A percentile compares a stretch with the other conserved stretches of the same genome.
phyloP scores from a whole-genome alignment of 2,329 filamentous ascomycete genomes.

The Colletotrichum neosansevieriae region DNA sequence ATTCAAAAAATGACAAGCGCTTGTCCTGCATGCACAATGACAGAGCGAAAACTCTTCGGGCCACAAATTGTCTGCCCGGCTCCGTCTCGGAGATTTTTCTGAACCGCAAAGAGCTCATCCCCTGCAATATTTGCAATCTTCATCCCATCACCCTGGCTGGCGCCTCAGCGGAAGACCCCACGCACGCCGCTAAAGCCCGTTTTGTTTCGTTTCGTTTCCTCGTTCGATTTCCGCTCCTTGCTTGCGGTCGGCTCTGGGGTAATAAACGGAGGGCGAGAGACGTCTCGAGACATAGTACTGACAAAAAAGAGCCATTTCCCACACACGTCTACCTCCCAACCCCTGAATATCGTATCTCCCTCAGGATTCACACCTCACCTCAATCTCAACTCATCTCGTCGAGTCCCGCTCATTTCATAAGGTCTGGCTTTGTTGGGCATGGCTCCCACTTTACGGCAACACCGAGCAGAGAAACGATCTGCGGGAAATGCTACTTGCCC shows the following conservation, averaged over 20 bases:
- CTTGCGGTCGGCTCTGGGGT: constrained; percentile 35
- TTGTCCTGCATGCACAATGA: constrained; percentile 25
- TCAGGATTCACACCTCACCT: background rate
- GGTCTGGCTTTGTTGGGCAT: constrained; percentile 24
- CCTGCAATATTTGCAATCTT: constrained; percentile 35
- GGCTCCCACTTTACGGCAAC: constrained; percentile 23
- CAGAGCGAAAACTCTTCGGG: constrained; percentile 33
- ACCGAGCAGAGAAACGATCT: constrained; percentile 27
- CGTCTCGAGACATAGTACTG: constrained; percentile 6
- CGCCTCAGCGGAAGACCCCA: constrained; percentile 23
- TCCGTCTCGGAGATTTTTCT: constrained; percentile 39
- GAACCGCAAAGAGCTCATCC: constrained; percentile 28
- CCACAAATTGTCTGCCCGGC: constrained; percentile 19
- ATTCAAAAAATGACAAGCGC: constrained; percentile 19
- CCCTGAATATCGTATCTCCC: constrained; percentile 27
- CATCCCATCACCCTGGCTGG: constrained; percentile 26
- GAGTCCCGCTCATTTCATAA: constrained; percentile 31
- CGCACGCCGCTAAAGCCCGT: constrained; percentile 20
- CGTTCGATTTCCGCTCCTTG: constrained; percentile 20
- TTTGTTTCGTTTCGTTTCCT: constrained; percentile 39
- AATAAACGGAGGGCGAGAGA: constrained; percentile 17
- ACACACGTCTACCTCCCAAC: background rate
- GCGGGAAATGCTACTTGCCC: background rate
- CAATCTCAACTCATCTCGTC: constrained; percentile 26
- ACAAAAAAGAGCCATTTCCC: constrained; percentile 3